Evolutionary conservation across 176 grass and related monocot genomes (phyloP).

Genomic region (Hordeum marinum): DNA sequence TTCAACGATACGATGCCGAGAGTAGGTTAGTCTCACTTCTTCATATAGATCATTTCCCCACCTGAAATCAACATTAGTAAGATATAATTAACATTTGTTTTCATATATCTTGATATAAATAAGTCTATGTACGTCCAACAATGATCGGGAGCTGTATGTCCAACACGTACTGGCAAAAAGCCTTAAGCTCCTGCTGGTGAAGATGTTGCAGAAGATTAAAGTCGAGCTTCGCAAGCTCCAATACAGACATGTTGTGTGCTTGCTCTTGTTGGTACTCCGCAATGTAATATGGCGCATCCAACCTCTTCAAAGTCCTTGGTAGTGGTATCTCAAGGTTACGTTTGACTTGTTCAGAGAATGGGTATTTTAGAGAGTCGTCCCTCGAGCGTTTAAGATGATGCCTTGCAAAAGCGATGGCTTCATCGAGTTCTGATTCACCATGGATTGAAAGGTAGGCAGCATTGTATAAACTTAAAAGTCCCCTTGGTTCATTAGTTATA

Average conservation of each 20-base stretch:
- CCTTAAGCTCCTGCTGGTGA: background rate
- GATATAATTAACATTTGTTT: too few relatives aligned
- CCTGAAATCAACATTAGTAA: background rate
- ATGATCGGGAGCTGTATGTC: too few relatives aligned
- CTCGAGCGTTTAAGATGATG: background rate
- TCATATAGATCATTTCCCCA: slow-evolving; percentile 20
- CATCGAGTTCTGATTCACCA: background rate
- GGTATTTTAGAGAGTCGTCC: background rate
- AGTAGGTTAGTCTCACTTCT: background rate
- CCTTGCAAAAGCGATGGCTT: background rate
- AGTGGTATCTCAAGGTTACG: background rate
- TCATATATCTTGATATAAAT: too few relatives aligned
- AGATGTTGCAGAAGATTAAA: background rate
- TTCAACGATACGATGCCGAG: slow-evolving; percentile 14
- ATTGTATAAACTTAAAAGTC: background rate
- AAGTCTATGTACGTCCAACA: too few relatives aligned
- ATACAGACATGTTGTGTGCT: background rate
- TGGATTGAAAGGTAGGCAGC: background rate
- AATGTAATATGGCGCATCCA: background rate
- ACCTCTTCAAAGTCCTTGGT: background rate
- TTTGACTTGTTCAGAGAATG: background rate
- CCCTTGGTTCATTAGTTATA: background rate
- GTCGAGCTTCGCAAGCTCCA: background rate
- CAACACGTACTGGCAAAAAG: too few relatives aligned
- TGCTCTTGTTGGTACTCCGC: background rate